phyloP scores from a whole-genome alignment of 441 rosid genomes.

The Gossypium trilobum region DNA sequence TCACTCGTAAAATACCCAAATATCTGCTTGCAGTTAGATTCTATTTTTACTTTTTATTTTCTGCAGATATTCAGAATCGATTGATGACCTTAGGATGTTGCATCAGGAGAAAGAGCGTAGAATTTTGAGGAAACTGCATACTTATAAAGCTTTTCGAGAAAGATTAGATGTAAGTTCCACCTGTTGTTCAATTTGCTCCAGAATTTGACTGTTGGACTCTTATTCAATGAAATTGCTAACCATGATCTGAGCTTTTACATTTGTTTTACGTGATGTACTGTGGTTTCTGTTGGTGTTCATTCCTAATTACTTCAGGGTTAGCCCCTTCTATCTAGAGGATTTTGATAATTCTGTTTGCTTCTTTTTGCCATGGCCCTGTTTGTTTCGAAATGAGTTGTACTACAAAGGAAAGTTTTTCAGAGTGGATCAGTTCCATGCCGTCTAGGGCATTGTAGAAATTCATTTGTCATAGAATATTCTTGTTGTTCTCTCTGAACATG shows the following conservation, averaged over 20 bases:
- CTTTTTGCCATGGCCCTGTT: neutral
- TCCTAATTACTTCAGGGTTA: neutral
- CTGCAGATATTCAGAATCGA: conserved; percentile 77
- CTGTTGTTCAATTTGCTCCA: neutral
- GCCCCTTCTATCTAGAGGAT: neutral
- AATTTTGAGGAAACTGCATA: conserved; percentile 52
- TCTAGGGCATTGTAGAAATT: neutral
- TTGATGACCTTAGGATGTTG: conserved; percentile 71
- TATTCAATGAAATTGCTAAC: neutral
- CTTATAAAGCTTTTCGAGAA: conserved; percentile 46
- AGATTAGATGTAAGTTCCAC: conserved; percentile 48
- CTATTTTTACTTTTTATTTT: conserved; percentile 8
- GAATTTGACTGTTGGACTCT: neutral
- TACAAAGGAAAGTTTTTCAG: neutral
- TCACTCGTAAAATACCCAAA: conserved; percentile 5
- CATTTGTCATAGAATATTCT: neutral
- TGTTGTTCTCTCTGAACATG: neutral
- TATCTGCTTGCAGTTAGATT: neutral
- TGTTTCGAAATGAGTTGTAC: neutral
- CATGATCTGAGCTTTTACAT: neutral
- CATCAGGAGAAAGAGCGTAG: conserved; percentile 54
- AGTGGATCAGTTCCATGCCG: neutral
- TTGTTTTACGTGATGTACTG: neutral
- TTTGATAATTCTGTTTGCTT: neutral
- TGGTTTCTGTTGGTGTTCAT: neutral